Conservation (phyloP, 768 basidiomycete species). For the Pisolithus tinctorius region DNA sequence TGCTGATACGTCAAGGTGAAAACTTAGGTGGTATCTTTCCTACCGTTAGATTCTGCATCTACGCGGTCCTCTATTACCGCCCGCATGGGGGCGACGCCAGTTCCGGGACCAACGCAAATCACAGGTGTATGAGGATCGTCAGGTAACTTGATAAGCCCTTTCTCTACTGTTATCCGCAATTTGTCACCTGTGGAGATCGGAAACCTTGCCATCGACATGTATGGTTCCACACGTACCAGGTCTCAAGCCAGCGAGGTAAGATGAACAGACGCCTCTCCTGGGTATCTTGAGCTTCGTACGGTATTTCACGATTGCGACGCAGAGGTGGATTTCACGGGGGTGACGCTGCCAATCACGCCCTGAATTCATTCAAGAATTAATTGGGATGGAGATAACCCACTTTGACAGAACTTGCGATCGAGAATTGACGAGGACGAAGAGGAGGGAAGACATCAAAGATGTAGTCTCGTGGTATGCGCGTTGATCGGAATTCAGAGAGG, state of each 20-base stretch:
- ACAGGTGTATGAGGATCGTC: constrained; percentile 47
- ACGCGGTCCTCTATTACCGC: constrained; percentile 78
- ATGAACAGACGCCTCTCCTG: constrained; percentile 77
- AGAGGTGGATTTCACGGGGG: constrained; percentile 71
- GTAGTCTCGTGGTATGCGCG: constrained; percentile 71
- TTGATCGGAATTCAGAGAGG: constrained; percentile 73
- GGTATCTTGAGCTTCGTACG: constrained; percentile 75
- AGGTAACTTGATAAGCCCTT: constrained; percentile 60
- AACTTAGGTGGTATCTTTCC: background rate
- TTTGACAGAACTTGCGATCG: constrained; percentile 79
- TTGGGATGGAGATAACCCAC: constrained; percentile 5
- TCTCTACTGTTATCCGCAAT: constrained; percentile 57
- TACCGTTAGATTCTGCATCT: constrained; percentile 48
- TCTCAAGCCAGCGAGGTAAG: constrained; percentile 60
- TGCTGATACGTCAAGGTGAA: background rate
- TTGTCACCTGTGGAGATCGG: constrained; percentile 39
- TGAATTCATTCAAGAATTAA: background rate
- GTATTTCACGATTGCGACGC: constrained; percentile 89
- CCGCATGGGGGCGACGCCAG: constrained; percentile 90
- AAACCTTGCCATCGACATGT: background rate
- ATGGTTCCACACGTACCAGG: constrained; percentile 39
- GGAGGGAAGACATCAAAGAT: constrained; percentile 86
- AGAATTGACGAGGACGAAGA: constrained; percentile 82
- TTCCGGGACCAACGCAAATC: constrained; percentile 90
- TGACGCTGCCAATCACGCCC: constrained; percentile 33